Base-by-base conservation (phyloP, 352 stramenopile genomes). In the Pythium myriotylum region DNA sequence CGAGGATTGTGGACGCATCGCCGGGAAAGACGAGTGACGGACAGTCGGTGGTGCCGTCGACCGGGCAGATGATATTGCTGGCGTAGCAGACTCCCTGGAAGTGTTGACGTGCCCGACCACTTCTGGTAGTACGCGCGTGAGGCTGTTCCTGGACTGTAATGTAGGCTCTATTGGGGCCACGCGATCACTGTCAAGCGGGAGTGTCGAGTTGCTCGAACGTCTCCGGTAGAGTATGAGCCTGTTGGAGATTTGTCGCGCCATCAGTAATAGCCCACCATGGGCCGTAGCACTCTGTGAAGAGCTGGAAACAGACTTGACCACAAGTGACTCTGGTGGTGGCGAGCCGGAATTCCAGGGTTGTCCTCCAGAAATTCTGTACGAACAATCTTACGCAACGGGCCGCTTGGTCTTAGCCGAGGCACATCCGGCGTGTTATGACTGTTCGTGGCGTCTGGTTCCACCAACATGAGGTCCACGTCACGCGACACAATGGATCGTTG, bases 231-330 rank as follows among this genome's bases (percentile, higher is more conserved):
- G 26, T 26, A 12, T 8, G 3, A 53, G 46, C 26, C 46, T 13
- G 24, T 23, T 40, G 7, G 27, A 29, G 43, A 50, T 50, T 13
- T 26, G 13, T 16, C 26, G 20, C 10, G 43, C 43, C 43, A 23
- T 33, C 22, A 33, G 20, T 7, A 50, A 4, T 13, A 33, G 20
- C 4, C 43, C 29, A 22, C 43, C 43, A 14, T 23, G 43, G 0
- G 4, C 43, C 7, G 17, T 47, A 5, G 43, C 3, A 16, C 20
- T 50, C 22, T 42, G 52, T 2, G 26, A 23, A 9, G 26, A 37
- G 42, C 29, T 53, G 14, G 43, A 53, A 2, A 19, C 14, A 8
- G 54, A 61, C 41, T 61, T 61, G 48, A 8, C n/a, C 29, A 45
- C 32, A 10, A 55, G 14, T 5, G 29, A 35, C 10, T 10, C 29